Conservation (phyloP, 352 stramenopile genomes). For the Phytophthora nicotianae region DNA sequence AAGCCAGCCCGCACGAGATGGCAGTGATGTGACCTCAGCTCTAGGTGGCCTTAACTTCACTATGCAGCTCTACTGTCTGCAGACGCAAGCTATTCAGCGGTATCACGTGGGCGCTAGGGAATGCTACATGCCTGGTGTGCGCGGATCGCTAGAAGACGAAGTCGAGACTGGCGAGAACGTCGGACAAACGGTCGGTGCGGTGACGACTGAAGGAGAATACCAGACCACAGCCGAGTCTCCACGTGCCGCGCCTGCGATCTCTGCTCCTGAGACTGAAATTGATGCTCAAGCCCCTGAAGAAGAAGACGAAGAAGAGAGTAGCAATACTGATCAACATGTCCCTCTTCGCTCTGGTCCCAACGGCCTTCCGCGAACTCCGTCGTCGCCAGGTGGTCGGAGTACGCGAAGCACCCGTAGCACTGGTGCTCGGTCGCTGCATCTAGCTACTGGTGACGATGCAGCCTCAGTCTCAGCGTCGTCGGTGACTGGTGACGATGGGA, state of each 20-base stretch:
- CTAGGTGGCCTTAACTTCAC: slow-evolving; percentile 48
- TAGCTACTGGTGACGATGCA: slow-evolving; percentile 53
- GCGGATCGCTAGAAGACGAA: slow-evolving; percentile 50
- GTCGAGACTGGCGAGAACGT: slow-evolving; percentile 42
- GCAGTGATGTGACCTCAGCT: slow-evolving; percentile 31
- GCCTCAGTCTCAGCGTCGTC: slow-evolving; percentile 46
- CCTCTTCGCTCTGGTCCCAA: slow-evolving; percentile 23
- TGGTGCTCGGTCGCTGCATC: slow-evolving; percentile 33
- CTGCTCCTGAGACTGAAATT: slow-evolving; percentile 70
- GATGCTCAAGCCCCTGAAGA: slow-evolving; percentile 51
- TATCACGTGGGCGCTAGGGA: slow-evolving; percentile 71
- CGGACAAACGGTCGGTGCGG: slow-evolving; percentile 72
- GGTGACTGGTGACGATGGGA: slow-evolving; percentile 55
- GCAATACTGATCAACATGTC: slow-evolving; percentile 33
- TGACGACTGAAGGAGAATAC: slow-evolving; percentile 77
- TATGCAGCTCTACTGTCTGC: slow-evolving; percentile 84
- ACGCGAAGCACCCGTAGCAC: slow-evolving; percentile 36
- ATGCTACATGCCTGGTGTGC: slow-evolving; percentile 56
- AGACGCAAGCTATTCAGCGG: slow-evolving; percentile 86
- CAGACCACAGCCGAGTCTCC: slow-evolving; percentile 73
- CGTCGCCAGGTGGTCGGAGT: slow-evolving; percentile 42
- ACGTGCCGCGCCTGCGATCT: slow-evolving; percentile 43
- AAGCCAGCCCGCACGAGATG: slow-evolving; percentile 41
- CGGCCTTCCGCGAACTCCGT: slow-evolving; percentile 32
- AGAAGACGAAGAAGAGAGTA: slow-evolving; percentile 49